Evolutionary conservation across 345 rosid genomes (phyloP).

Genomic region (Excoecaria cochinchinensis): DNA sequence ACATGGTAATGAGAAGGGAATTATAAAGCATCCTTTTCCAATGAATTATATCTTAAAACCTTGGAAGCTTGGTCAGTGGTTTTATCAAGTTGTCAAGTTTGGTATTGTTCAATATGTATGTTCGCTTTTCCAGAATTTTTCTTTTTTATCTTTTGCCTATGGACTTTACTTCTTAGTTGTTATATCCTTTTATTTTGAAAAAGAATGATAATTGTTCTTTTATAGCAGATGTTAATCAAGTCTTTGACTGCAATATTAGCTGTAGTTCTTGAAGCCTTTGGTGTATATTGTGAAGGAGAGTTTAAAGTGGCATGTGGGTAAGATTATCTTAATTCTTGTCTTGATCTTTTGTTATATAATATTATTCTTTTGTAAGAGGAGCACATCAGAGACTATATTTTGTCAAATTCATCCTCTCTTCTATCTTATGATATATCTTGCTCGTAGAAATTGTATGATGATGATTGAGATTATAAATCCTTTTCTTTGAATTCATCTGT

Average conservation of each 20-base stretch:
- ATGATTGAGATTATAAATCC: neutral
- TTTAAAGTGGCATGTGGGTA: conserved; percentile 90
- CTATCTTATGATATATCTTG: neutral
- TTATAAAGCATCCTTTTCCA: conserved; percentile 83
- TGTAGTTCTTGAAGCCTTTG: conserved; percentile 85
- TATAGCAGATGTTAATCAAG: conserved; percentile 91
- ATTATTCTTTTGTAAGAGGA: neutral
- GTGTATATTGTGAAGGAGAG: conserved; percentile 96
- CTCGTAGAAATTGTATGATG: neutral
- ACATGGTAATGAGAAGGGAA: conserved; percentile 54
- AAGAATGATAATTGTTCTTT: conserved; percentile 17
- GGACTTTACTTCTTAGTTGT: conserved; percentile 9
- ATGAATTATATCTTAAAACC: conserved; percentile 74
- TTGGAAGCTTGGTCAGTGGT: conserved; percentile 94
- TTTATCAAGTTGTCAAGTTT: conserved; percentile 91
- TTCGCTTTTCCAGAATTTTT: conserved; percentile 27
- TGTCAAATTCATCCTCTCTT: neutral
- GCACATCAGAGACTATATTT: neutral
- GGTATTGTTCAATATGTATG: conserved; percentile 99
- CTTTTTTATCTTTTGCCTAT: conserved; percentile 4
- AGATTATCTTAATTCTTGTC: conserved; percentile 30
- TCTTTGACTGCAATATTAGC: conserved; percentile 75
- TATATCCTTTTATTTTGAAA: conserved; percentile 16
- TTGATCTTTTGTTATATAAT: neutral
- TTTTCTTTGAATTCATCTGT: no score